Conservation (phyloP, 2,329 filamentous ascomycete species). For the Penicillium sp. region DNA sequence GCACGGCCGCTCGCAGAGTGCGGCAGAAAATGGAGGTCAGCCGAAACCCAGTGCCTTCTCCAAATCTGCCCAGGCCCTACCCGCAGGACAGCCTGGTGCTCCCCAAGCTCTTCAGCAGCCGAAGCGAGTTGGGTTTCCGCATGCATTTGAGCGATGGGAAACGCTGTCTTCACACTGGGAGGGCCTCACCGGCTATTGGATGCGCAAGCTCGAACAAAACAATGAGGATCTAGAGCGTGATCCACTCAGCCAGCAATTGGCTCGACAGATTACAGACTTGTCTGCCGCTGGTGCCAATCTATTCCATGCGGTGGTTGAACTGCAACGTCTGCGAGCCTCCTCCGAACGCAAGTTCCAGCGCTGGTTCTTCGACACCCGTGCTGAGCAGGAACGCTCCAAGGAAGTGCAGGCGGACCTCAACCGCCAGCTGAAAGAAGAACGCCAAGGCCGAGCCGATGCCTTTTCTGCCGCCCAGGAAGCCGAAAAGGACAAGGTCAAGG, state of each 20-base stretch:
- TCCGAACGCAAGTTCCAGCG: slow-evolving; percentile 97
- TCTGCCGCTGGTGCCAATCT: slow-evolving; percentile 95
- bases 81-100: slow-evolving; percentile 21
- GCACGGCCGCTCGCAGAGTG: slow-evolving; percentile 19
- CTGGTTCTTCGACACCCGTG: slow-evolving; percentile 95
- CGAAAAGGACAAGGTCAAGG: slow-evolving; percentile 65
- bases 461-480: slow-evolving; percentile 64
- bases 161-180: slow-evolving; percentile 97
- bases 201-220: slow-evolving; percentile 86
- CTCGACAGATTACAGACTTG: slow-evolving; percentile 92
- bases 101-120: slow-evolving; percentile 34
- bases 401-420: slow-evolving; percentile 82
- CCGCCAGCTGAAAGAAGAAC: slow-evolving; percentile 69
- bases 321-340: slow-evolving; percentile 88
- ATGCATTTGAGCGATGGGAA: slow-evolving; percentile 98
- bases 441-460: slow-evolving; percentile 65
- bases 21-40: slow-evolving; percentile 15
- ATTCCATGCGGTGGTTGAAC: slow-evolving; percentile 94
- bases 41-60: slow-evolving; percentile 17
- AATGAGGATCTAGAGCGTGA: slow-evolving; percentile 79
- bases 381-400: slow-evolving; percentile 79
- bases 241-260: slow-evolving; percentile 81
- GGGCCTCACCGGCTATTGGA: slow-evolving; percentile 95
- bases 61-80: slow-evolving; percentile 27
- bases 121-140: slow-evolving; percentile 73